phyloP scores from a whole-genome alignment of 148 eudicot species.

The Oxyria digyna region DNA sequence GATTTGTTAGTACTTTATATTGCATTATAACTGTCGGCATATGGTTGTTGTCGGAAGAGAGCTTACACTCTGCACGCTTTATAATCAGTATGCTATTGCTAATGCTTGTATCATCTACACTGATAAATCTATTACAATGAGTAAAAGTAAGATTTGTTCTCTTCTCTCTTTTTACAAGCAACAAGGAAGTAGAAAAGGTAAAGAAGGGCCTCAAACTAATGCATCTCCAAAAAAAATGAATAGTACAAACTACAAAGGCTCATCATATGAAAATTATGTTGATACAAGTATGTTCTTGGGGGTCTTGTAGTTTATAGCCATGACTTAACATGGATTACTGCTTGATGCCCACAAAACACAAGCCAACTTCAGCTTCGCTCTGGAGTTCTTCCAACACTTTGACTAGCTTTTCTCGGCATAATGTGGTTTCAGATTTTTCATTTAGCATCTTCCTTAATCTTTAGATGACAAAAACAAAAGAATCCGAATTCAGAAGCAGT shows the following conservation, averaged over 20 bases:
- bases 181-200: background rate
- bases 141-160: background rate
- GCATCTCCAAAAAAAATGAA: no score
- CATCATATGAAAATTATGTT: background rate
- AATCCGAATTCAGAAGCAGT: no score
- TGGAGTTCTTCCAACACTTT: constrained; percentile 85
- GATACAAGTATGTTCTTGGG: background rate
- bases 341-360: constrained; percentile 85
- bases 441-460: constrained; percentile 63
- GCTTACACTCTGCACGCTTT: no score
- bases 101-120: background rate
- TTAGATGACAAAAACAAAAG: no score
- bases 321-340: constrained; percentile 3
- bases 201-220: no score
- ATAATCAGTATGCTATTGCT: no score
- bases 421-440: constrained; percentile 31
- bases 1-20: no score
- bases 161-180: background rate
- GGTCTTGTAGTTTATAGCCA: background rate
- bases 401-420: constrained; percentile 49
- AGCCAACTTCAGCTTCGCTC: constrained; percentile 82
- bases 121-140: background rate
- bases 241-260: background rate
- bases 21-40: no score
- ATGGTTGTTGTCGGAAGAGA: no score